Conservation (phyloP, 2,329 filamentous ascomycete species). For the Pseudogymnoascus sp. region DNA sequence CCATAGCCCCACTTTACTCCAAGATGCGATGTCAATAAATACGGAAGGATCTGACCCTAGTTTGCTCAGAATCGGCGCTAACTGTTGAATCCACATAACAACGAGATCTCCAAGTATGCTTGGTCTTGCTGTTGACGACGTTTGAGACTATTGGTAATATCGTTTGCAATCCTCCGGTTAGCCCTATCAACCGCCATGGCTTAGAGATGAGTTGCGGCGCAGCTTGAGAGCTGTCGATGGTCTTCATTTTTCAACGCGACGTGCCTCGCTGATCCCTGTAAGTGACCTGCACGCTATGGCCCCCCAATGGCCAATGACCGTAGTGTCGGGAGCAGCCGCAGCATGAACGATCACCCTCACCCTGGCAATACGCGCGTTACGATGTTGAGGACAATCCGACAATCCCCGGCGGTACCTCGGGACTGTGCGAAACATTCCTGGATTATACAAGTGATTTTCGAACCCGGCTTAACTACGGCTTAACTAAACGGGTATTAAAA, state of each 20-base stretch:
- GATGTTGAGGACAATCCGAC: neutral
- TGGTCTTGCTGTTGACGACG: neutral
- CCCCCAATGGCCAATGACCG: neutral
- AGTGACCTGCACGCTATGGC: neutral
- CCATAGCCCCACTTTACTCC: neutral
- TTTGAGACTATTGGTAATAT: neutral
- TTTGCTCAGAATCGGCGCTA: neutral
- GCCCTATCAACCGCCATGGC: neutral
- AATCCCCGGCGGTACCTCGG: neutral
- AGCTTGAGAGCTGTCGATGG: neutral
- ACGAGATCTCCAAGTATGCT: neutral
- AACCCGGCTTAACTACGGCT: too few relatives aligned
- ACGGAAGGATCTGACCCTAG: neutral
- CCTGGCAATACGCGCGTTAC: neutral
- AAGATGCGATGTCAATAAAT: neutral
- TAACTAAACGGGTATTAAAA: neutral
- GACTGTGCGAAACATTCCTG: too few relatives aligned
- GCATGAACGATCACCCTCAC: neutral
- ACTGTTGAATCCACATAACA: too few relatives aligned
- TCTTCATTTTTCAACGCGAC: neutral
- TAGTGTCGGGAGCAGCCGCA: neutral
- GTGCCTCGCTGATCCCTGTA: neutral
- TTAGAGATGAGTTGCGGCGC: neutral
- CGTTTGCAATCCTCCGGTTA: neutral
- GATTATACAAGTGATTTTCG: neutral